Evolutionary conservation across 106 monocot species (phyloP), one percentile per base, ranked within the genome.

Genomic region (Acorus calamus): DNA sequence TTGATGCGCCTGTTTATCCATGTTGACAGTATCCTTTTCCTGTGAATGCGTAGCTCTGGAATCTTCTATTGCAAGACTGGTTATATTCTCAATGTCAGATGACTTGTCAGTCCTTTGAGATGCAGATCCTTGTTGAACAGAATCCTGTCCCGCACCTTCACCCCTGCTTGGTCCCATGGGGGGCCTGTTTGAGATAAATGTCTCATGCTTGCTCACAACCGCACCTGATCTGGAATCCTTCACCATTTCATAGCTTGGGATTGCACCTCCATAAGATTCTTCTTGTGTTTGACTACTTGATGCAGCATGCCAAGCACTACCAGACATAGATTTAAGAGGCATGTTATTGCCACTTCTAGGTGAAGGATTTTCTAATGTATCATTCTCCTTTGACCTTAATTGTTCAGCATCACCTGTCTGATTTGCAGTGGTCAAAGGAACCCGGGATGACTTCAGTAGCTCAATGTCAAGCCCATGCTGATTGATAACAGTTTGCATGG

Each of bases 381-480:
- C 83, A 49, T 76, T 79, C 13, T 70, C 80, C 67, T 66, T 81
- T 51, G 57, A 60, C 55, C 64, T 61, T 4, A 41, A 66, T 63
- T 69, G 63, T 28, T 78, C 61, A 47, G 78, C 12, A 56, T 86
- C 88, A 8, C 67, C 88, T 47, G 61, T 57, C 50, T 79, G 86
- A 64, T 78, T 59, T 28, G 67, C 86, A 83, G 72, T 53, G 13
- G 75, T 10, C 14, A 80, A 69, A 63, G 96, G 81, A 69, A 83
- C 47, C 8, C 79, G 83, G 64, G 87, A 71, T 50, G 85, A 80
- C 49, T 53, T 81, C 78, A 99, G 58, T 62, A 71, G 75, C 74
- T 99, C 74, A 58, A 88, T 85, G 74, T 99, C 92, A 60, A 99
- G 78, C 50, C 92, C 83, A 75, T 99, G 76, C 76, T 99, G 92